A percentile compares a stretch with the other conserved stretches of the same genome.
phyloP scores from a whole-genome alignment of 371 early-diverging fungal genomes.

The Smittium culicis region DNA sequence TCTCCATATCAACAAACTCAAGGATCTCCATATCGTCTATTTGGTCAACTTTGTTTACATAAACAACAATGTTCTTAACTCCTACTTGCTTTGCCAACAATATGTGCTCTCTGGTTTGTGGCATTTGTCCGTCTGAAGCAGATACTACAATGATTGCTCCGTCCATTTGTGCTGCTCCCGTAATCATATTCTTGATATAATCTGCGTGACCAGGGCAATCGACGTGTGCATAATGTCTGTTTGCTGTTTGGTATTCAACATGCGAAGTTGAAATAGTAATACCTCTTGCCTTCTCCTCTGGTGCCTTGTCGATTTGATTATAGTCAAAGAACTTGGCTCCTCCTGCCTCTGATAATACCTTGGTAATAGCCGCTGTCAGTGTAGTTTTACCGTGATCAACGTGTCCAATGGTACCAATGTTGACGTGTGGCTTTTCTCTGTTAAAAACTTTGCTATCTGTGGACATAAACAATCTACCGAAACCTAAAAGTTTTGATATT shows the following conservation, averaged over 20 bases:
- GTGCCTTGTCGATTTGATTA: slow-evolving; percentile 92
- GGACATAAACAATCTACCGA: not conserved
- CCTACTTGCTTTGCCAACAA: slow-evolving; percentile 95
- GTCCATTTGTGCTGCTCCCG: slow-evolving; percentile 98
- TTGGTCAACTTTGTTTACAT: slow-evolving; percentile 98
- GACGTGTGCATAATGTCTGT: slow-evolving; percentile 92
- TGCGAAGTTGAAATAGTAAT: slow-evolving; percentile 94
- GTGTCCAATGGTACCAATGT: slow-evolving; percentile 99
- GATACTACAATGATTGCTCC: slow-evolving; percentile 98
- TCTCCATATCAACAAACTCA: slow-evolving; percentile 97
- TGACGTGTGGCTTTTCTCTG: slow-evolving; percentile 91
- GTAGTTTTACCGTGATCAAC: slow-evolving; percentile 99
- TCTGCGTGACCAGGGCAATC: slow-evolving; percentile 99
- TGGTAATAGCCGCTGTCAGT: slow-evolving; percentile 97
- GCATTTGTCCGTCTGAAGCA: slow-evolving; percentile 93
- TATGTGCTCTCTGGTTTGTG: slow-evolving; percentile 96
- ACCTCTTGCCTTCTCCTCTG: slow-evolving; percentile 94
- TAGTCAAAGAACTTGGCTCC: slow-evolving; percentile 64
- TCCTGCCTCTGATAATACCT: slow-evolving; percentile 67
- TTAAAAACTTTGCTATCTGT: slow-evolving; percentile 57
- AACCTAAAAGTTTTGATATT: too few species aligned
- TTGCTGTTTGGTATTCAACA: slow-evolving; percentile 86
- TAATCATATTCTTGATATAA: slow-evolving; percentile 99
- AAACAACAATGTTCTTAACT: slow-evolving; percentile 87
- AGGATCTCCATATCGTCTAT: slow-evolving; percentile 93